Evolutionary conservation across 73 alveolate species (phyloP), one percentile per base, ranked within the genome.

Genomic region (Diophrys sp.): DNA sequence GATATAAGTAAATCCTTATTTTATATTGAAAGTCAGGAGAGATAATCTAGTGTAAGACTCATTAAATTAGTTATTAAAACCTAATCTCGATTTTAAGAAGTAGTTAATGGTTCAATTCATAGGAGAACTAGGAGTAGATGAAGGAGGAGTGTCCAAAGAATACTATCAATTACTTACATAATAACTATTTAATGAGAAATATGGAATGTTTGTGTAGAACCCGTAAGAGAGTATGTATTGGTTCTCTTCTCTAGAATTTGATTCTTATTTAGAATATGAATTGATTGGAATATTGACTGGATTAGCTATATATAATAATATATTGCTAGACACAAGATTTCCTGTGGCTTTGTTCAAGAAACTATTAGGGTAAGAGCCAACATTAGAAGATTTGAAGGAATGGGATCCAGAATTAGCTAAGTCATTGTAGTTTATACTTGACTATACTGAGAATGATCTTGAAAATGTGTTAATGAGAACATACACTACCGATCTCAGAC

Each of bases 91-190:
- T 54, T 77, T 91, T 57, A 91, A 88, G 83, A 91, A 91, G 56
- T 90, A 95, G 0, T 70, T 91, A 56, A 91, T 80, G 71, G 89
- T 87, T 29, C 69, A 55, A 29, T 91, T 91, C 73, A 83, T 57
- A 14, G 95, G 92, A 8, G 97, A 91, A 74, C 89, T 85, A 56
- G 98, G 96, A 31, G 88, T 90, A 14, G 98, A 92, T 72, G 98
- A 92, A 69, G 98, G 98, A n/a, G 97, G 95, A 23, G 97, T 89
- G 14, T 79, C 80, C 67, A 91, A 93, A 18, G 97, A 91, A 70
- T 91, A 83, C 76, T 91, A 88, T 85, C 87, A 89, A 86, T 57
- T 91, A 28, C 85, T 91, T 29, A 80, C 89, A 23, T 86, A 80
- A 68, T 69, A 87, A 28, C 14, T 86, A 57, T 80, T 71, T 29